phyloP scores from a whole-genome alignment of 192 early-diverging fungal species.

The Geranomyces variabilis region DNA sequence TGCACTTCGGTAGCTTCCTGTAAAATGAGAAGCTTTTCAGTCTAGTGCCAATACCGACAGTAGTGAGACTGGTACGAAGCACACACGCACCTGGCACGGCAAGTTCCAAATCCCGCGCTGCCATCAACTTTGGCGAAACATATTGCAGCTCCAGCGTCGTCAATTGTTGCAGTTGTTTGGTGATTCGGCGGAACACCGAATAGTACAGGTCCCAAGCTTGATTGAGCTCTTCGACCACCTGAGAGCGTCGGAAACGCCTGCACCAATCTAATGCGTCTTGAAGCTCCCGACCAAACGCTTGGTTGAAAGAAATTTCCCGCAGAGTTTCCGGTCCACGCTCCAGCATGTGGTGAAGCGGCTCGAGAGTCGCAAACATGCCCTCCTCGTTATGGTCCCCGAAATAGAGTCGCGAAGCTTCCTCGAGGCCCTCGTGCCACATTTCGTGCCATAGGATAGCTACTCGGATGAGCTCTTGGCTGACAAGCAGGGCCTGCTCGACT shows the following conservation, averaged over 20 bases:
- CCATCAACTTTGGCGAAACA: constrained; percentile 84
- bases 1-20: constrained; percentile 81
- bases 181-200: constrained; percentile 78
- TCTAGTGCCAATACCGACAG: not conserved
- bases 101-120: constrained; percentile 82
- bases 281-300: constrained; percentile 84
- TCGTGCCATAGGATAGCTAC: constrained; percentile 95
- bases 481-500: constrained; percentile 91
- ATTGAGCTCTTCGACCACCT: constrained; percentile 81
- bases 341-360: constrained; percentile 84
- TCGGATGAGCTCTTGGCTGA: constrained; percentile 96
- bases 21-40: not conserved
- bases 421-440: constrained; percentile 95
- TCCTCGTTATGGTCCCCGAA: constrained; percentile 78
- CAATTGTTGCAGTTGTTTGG: constrained; percentile 78
- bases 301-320: constrained; percentile 88
- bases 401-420: constrained; percentile 81
- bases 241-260: constrained; percentile 71
- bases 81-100: constrained; percentile 75
- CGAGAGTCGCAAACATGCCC: constrained; percentile 86
- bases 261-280: constrained; percentile 86
- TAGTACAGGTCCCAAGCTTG: constrained; percentile 95
- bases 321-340: constrained; percentile 87
- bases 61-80: not conserved
- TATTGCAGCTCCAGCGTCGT: constrained; percentile 86